A percentile compares a stretch with the other conserved stretches of the same genome.
Conservation (phyloP, 2,329 filamentous ascomycete species). For the Aspergillus pseudoterreus region DNA sequence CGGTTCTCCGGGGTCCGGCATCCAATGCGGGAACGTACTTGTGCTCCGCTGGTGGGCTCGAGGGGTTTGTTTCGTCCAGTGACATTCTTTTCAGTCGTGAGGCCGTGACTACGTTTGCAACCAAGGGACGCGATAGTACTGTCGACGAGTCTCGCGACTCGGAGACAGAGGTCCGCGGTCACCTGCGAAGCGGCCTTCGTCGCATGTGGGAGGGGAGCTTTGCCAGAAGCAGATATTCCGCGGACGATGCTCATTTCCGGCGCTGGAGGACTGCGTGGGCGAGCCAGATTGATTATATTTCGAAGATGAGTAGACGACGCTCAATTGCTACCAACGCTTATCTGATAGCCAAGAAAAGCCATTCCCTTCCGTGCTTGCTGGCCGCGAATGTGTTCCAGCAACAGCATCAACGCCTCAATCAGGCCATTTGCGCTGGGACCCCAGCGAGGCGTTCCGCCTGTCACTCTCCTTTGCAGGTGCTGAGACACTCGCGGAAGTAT, state of each 20-base stretch:
- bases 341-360: not conserved
- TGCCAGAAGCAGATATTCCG: not conserved
- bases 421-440: not conserved
- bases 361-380: constrained; percentile 18
- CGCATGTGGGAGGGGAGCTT: not conserved
- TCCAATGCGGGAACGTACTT: too few relatives aligned
- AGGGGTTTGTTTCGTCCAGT: too few relatives aligned
- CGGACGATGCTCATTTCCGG: not conserved
- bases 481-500: constrained; percentile 23
- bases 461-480: not conserved
- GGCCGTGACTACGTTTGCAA: too few relatives aligned
- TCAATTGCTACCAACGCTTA: not conserved
- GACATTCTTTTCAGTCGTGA: too few relatives aligned
- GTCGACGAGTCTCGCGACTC: too few relatives aligned
- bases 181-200: not conserved
- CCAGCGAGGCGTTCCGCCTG: not conserved
- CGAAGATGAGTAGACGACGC: not conserved
- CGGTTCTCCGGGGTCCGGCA: too few relatives aligned
- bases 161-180: not conserved
- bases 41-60: too few relatives aligned
- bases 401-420: not conserved
- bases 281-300: not conserved
- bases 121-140: too few relatives aligned
- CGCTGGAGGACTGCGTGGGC: too few relatives aligned
- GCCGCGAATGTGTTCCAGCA: not conserved